These are phyloP conservation scores for Ceratocystis cubensis DNA, from an alignment of 2,329 filamentous ascomycete species.

Conservation along the genomic window DNA sequence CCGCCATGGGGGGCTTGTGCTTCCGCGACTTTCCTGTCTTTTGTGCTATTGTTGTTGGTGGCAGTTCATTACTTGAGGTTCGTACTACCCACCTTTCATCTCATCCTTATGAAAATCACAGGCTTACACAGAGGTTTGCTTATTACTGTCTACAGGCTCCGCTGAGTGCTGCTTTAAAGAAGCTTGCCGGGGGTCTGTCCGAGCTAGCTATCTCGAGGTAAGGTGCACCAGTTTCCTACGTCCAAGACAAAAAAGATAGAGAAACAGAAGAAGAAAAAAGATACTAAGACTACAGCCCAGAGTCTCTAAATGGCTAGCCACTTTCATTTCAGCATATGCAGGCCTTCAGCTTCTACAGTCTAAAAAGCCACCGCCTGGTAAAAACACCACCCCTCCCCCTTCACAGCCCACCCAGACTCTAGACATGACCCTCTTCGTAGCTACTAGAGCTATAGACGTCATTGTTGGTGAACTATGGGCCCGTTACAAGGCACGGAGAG, in stretches of 20 bases:
- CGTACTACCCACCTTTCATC: conserved; percentile 1
- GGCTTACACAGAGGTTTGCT: not conserved
- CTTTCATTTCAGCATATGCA: conserved; percentile 46
- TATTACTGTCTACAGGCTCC: conserved; percentile 12
- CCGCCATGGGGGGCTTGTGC: conserved; percentile 41
- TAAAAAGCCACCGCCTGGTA: conserved; percentile 30
- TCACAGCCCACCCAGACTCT: conserved; percentile 50
- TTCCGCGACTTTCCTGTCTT: conserved; percentile 48
- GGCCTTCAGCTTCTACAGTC: conserved; percentile 46
- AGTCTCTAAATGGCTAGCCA: conserved; percentile 38
- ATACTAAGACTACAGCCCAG: not conserved
- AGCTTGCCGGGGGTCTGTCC: conserved; percentile 16
- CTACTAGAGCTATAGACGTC: conserved; percentile 59
- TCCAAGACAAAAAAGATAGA: no score
- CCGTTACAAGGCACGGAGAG: conserved; percentile 34
- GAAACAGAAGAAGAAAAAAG: no score
- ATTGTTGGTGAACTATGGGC: conserved; percentile 54
- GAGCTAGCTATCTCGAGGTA: conserved; percentile 15
- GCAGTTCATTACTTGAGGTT: conserved; percentile 49
- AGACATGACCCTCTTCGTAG: conserved; percentile 69
- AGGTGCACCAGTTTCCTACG: not conserved
- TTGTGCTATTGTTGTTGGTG: conserved; percentile 48
- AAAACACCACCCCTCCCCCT: conserved; percentile 27
- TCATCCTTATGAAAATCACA: not conserved
- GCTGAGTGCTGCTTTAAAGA: conserved; percentile 13